Conservation (phyloP, 2,329 filamentous ascomycete species). For the Truncatella angustata region DNA sequence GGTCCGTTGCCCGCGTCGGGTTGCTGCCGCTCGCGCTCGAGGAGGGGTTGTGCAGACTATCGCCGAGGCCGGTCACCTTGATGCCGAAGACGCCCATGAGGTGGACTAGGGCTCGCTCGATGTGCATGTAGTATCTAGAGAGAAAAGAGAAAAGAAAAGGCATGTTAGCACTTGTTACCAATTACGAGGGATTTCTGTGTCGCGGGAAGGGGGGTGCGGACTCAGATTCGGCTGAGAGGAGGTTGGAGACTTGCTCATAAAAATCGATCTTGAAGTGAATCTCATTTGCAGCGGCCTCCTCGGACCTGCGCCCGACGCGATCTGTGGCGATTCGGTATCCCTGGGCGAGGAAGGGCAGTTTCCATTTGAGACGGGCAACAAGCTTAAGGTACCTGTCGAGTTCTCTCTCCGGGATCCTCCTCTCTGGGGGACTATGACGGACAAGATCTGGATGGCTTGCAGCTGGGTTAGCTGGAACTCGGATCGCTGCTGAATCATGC, state of each 20-base stretch:
- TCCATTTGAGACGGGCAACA: slow-evolving; percentile 61
- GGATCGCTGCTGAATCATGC: background rate
- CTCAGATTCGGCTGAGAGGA: background rate
- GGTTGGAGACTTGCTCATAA: slow-evolving; percentile 52
- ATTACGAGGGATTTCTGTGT: no score
- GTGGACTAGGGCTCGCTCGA: slow-evolving; percentile 69
- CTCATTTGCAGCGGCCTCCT: slow-evolving; percentile 37
- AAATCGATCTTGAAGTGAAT: slow-evolving; percentile 78
- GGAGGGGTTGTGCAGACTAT: slow-evolving; percentile 10
- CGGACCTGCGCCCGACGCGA: slow-evolving; percentile 33
- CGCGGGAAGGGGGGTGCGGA: no score
- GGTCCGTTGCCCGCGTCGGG: background rate
- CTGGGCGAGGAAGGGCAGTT: slow-evolving; percentile 56
- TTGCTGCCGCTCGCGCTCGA: slow-evolving; percentile 8
- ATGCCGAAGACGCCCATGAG: slow-evolving; percentile 64
- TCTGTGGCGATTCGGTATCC: slow-evolving; percentile 52
- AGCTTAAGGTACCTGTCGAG: slow-evolving; percentile 60
- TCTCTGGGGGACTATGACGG: background rate
- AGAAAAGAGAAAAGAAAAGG: no score
- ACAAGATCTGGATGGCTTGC: background rate
- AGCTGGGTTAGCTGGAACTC: background rate
- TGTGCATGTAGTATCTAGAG: slow-evolving; percentile 57
- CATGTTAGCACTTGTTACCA: background rate
- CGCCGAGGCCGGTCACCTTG: slow-evolving; percentile 32
- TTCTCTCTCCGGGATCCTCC: slow-evolving; percentile 27